Percentiles rank a stretch among this genome's conserved stretches.
Conservation (phyloP, 2,329 filamentous ascomycete species). For the Helicocarpus griseus region DNA sequence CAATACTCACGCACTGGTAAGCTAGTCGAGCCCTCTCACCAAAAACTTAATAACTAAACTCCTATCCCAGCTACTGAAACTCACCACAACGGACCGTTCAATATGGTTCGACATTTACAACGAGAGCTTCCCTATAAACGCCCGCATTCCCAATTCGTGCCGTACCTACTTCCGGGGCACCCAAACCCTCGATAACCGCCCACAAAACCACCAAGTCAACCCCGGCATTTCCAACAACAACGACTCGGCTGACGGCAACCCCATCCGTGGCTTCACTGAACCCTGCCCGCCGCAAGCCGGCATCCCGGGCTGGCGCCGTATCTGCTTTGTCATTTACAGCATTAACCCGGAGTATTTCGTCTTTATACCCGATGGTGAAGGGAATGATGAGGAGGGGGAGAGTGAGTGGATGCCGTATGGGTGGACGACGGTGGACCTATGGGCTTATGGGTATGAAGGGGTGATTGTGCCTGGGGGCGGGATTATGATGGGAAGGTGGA, state of each 20-base stretch:
- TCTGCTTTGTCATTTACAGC: slow-evolving; percentile 29
- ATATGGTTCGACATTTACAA: slow-evolving; percentile 23
- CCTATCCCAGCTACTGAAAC: slow-evolving; percentile 15
- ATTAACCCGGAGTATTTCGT: slow-evolving; percentile 14
- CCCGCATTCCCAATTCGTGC: not conserved
- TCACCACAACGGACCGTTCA: slow-evolving; percentile 11
- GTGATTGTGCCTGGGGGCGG: slow-evolving; percentile 37
- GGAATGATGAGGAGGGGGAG: slow-evolving; percentile 4
- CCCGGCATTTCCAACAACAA: slow-evolving; percentile 4
- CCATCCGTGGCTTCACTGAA: slow-evolving; percentile 28
- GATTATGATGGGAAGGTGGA: slow-evolving; percentile 43
- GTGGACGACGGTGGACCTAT: slow-evolving; percentile 15
- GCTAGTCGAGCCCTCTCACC: not conserved
- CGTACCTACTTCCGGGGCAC: slow-evolving; percentile 20
- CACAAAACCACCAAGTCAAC: slow-evolving; percentile 2
- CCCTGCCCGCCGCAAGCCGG: slow-evolving; percentile 19
- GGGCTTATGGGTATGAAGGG: slow-evolving; percentile 39
- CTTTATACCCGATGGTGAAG: slow-evolving; percentile 12
- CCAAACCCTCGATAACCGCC: slow-evolving; percentile 9
- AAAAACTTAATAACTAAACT: too few species aligned
- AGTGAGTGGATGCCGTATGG: slow-evolving; percentile 12
- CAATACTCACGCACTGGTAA: slow-evolving; percentile 19
- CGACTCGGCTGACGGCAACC: not conserved
- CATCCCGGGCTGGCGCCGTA: slow-evolving; percentile 27
- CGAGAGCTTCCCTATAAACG: slow-evolving; percentile 13